These are phyloP conservation scores for Aspergillus sp. DNA, from an alignment of 2,329 filamentous ascomycete species.

Conservation along the genomic window DNA sequence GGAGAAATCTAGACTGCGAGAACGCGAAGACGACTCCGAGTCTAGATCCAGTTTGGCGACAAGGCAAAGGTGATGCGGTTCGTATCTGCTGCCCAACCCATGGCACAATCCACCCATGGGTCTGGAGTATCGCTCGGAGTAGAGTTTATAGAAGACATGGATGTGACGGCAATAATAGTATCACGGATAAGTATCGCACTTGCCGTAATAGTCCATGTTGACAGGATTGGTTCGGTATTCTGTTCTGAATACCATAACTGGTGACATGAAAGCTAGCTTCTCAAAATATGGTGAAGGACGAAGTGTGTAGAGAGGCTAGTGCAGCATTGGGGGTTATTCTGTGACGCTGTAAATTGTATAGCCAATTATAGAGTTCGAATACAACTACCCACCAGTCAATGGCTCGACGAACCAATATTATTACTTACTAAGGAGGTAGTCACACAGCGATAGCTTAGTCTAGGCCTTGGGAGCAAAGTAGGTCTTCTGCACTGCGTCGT, in stretches of 20 bases:
- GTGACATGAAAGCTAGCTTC: neutral
- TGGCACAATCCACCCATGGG: too few species aligned
- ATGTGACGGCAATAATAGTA: neutral
- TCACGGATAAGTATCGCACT: neutral
- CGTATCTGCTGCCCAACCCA: too few species aligned
- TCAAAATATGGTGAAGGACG: neutral
- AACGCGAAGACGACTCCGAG: too few species aligned
- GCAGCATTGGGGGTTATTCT: neutral
- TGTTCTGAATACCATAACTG: neutral
- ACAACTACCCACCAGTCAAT: neutral
- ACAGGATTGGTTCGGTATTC: neutral
- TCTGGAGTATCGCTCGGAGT: neutral
- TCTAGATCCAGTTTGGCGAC: too few species aligned
- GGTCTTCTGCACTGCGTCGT: neutral
- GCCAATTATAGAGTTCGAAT: neutral
- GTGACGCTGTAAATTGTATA: neutral
- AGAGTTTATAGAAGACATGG: neutral
- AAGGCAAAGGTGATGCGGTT: too few species aligned
- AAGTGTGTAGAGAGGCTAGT: neutral
- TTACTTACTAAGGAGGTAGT: neutral
- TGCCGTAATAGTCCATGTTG: neutral
- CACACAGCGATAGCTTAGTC: neutral
- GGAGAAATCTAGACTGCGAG: too few species aligned
- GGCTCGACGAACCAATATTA: neutral
- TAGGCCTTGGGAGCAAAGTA: neutral